phyloP scores from a whole-genome alignment of 495 filamentous ascomycete species.

The Evernia prunastri region DNA sequence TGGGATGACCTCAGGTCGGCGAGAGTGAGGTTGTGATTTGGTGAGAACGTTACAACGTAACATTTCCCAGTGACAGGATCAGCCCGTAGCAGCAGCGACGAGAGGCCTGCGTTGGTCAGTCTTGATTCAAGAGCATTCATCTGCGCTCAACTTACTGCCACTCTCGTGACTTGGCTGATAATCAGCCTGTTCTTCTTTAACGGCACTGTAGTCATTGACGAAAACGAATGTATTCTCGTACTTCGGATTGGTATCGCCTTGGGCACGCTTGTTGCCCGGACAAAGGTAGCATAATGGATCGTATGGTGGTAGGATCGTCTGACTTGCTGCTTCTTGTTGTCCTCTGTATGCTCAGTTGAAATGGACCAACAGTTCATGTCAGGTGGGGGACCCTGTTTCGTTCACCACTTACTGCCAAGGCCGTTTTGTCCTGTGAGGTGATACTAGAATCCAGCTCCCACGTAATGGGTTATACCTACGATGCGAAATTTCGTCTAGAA shows the following conservation, averaged over 20 bases:
- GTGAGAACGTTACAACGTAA: slow-evolving; percentile 92
- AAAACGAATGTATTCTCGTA: slow-evolving; percentile 89
- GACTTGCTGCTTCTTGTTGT: slow-evolving; percentile 76
- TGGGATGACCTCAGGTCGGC: slow-evolving; percentile 68
- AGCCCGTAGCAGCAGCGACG: slow-evolving; percentile 74
- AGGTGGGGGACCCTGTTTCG: not conserved
- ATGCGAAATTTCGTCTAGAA: slow-evolving; percentile 96
- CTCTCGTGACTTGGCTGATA: slow-evolving; percentile 51
- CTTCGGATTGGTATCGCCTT: slow-evolving; percentile 79
- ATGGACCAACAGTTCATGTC: slow-evolving; percentile 13
- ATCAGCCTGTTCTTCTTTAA: slow-evolving; percentile 82
- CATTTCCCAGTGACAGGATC: slow-evolving; percentile 90
- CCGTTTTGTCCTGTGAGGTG: slow-evolving; percentile 89
- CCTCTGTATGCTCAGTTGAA: slow-evolving; percentile 50
- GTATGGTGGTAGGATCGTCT: slow-evolving; percentile 68
- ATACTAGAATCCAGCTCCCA: slow-evolving; percentile 86
- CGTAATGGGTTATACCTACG: slow-evolving; percentile 87
- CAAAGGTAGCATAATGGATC: slow-evolving; percentile 95
- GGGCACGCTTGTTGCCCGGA: slow-evolving; percentile 85
- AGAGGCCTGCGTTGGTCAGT: slow-evolving; percentile 47
- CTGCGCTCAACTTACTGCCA: slow-evolving; percentile 37
- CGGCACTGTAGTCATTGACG: slow-evolving; percentile 95
- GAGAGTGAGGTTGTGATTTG: slow-evolving; percentile 83
- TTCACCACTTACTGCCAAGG: slow-evolving; percentile 84
- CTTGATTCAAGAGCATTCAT: not conserved